Evolutionary conservation across 164 flowering plant species (phyloP), one percentile per base, ranked within the genome.

Genomic region (Vitis amurensis): DNA sequence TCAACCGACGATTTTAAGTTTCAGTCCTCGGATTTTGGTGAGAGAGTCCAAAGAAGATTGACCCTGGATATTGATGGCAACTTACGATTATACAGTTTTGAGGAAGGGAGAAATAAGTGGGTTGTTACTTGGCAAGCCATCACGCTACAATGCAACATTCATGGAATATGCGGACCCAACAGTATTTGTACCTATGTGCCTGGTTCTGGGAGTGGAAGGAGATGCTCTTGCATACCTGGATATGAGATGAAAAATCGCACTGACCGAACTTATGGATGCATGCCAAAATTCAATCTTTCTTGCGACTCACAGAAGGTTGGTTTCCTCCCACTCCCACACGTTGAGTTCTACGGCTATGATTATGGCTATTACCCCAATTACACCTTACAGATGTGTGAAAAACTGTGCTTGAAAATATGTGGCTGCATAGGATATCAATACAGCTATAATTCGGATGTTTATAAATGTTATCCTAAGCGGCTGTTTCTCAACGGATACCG

Each of bases 181-280:
- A 68, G 77, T 30, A 4, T 80, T 3, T 80, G 84, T 16, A 68
- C 2, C 1, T 68, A 75, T 30, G 52, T 14, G 56, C 15, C 29
- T 0, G 19, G 1, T 6, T 9, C 17, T 3, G 79, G 76, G 0
- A 9, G 76, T 1, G 79, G 77, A 0, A 9, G 76, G 11, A 73
- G 16, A 15, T 77, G 83, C 51, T 50, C 74, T 30, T 80, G 83
- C 52, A 0, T 74, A 0, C 76, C 76, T 0, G 78, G 78, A 2
- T 70, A 15, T 30, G 59, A n/a, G 76, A 50, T 72, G 50, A 74
- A 17, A 15, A 59, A 67, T 47, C 47, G 1, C 0, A 3, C 58
- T 0, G 83, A 77, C 44, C 77, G 84, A 86, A 55, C 74, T 11
- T 13, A 52, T 6, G 88, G 88, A 3, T 85, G 88, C 47, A 66